phyloP scores from a whole-genome alignment of 371 early-diverging fungal species.

The Rhizopus microsporus region DNA sequence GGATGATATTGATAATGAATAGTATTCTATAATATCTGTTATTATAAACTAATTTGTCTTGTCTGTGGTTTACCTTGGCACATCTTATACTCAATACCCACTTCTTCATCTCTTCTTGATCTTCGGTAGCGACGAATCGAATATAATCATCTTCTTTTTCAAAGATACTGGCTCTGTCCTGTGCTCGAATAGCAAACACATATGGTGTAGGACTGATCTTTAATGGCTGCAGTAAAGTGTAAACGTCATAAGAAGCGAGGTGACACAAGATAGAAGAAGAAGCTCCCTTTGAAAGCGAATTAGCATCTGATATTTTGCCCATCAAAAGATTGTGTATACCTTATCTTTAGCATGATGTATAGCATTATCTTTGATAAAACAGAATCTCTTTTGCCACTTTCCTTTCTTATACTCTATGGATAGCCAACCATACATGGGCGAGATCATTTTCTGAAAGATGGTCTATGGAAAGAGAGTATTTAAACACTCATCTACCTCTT shows the following conservation, averaged over 20 bases:
- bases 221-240: constrained; percentile 60
- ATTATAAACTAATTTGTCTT: background rate
- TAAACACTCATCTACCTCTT: constrained; percentile 9
- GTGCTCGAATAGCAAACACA: constrained; percentile 85
- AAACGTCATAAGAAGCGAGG: constrained; percentile 79
- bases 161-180: constrained; percentile 72
- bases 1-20: constrained; percentile 43
- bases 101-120: constrained; percentile 71
- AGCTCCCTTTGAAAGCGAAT: constrained; percentile 9
- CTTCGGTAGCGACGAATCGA: constrained; percentile 76
- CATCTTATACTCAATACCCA: constrained; percentile 85
- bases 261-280: constrained; percentile 58
- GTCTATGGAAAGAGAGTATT: constrained; percentile 30
- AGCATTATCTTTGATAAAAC: constrained; percentile 62
- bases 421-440: constrained; percentile 66
- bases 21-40: constrained; percentile 25
- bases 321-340: constrained; percentile 32
- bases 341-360: constrained; percentile 77
- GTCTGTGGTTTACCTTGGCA: constrained; percentile 61
- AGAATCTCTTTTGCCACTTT: constrained; percentile 78
- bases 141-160: constrained; percentile 86
- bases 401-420: constrained; percentile 71
- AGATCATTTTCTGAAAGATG: constrained; percentile 37
- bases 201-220: constrained; percentile 74
- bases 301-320: background rate